Conservation (phyloP, 2,329 filamentous ascomycete species). For the Cercospora berteroae region DNA sequence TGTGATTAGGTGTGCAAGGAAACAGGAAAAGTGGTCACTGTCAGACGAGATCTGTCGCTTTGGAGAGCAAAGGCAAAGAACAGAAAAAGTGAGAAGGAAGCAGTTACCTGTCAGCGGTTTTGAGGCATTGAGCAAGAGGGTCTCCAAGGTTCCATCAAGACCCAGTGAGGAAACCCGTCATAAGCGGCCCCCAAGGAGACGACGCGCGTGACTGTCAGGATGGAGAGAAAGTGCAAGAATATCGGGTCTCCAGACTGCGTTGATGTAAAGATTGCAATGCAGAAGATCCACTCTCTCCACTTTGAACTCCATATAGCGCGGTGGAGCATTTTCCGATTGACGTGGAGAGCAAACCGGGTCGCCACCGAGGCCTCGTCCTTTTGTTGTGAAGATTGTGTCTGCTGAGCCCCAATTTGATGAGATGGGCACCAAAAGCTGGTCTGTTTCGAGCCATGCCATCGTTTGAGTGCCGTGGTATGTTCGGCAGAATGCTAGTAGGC, state of each 20-base stretch:
- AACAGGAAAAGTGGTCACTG: neutral
- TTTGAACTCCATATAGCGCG: conserved; percentile 7
- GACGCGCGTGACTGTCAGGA: conserved; percentile 20
- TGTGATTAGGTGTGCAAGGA: neutral
- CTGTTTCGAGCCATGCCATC: neutral
- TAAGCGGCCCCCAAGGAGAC: conserved; percentile 10
- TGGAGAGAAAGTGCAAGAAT: conserved; percentile 20
- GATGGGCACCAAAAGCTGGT: neutral
- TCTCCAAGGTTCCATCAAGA: conserved; percentile 2
- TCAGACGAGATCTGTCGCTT: neutral
- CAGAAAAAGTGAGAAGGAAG: neutral
- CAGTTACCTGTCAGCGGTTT: neutral
- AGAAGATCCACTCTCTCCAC: conserved; percentile 22
- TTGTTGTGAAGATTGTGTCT: neutral
- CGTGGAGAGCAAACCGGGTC: conserved; percentile 3
- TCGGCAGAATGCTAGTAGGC: conserved; percentile 8
- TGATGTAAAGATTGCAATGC: conserved; percentile 24
- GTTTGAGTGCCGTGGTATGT: conserved; percentile 3
- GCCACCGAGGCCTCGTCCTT: neutral
- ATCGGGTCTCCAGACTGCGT: conserved; percentile 16
- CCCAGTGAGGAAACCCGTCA: conserved; percentile 22
- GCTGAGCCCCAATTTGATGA: neutral
- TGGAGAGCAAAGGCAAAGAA: neutral
- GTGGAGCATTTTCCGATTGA: neutral
- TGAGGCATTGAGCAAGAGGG: neutral